Evolutionary conservation across 805 yeast species (phyloP), one percentile per base, ranked within the genome.

Genomic region (Metschnikowia continentalis): DNA sequence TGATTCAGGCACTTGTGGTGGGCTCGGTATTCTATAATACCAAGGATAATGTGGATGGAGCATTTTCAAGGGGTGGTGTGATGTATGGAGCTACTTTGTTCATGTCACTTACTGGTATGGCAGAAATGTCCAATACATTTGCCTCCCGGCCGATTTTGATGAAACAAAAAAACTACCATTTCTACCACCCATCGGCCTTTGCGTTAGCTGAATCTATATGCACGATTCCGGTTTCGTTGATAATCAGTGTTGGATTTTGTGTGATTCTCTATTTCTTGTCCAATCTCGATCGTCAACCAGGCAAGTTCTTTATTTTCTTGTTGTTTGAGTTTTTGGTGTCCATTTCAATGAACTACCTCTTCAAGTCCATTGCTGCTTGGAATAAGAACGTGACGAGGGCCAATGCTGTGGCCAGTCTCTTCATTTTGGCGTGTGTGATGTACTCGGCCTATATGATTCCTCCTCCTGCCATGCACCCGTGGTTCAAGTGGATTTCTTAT

Each of bases 101-200:
- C 59, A 83, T 80, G 62, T 82, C 86, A 10, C 76, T 83, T 65
- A 65, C 80, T 32, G 73, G 86, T 2, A 68, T 82, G 54, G 77
- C 82, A 51, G 87, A 83, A 61, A 77, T 83, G 51, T 72, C 82
- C 56, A 64, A 77, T 7, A 68, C 82, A 47, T 83, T 79, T 57
- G 78, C 78, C 50, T 78, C 78, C 47, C 78, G 86, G 68, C 81
- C 84, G 26, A 80, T 88, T 55, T 76, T 84, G 22, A 78, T 77
- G 58, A 86, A 87, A 59, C 95, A 88, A 61, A 82, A 82, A 59
- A 76, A 77, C 45, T 88, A 83, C 58, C 81, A 88, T 0, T 76
- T 86, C 49, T 88, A 84, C 62, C 82, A 82, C 52, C 90, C 90
- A 2, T 76, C 88, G 10, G 82, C 88, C 2, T 91, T 86, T 61